Base-by-base conservation (phyloP, 2,329 filamentous ascomycete genomes). In the Zalaria obscura region DNA sequence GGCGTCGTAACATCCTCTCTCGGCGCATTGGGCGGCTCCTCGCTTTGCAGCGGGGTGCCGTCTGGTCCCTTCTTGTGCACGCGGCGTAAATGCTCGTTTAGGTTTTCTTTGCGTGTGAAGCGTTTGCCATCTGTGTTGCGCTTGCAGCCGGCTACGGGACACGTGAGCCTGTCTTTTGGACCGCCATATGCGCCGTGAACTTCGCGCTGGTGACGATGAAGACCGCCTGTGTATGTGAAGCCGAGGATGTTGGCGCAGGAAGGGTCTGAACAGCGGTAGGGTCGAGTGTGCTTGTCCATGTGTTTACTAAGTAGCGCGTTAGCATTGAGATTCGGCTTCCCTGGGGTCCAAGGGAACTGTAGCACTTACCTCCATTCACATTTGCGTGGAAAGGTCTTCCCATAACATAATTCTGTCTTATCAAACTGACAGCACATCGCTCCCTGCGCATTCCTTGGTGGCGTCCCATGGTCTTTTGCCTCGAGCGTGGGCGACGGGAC, bases 251-350 rank as follows among this genome's bases (percentile, higher is more conserved):
- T 94, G 54, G 89, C 85, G 61, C 89, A 95, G 32, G 82, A 83
- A n/a, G 76, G 72, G 35, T 81, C 78, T 25, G 68, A 71, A 61
- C 89, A 96, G 54, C 87, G 83, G 58, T 95, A 96, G 1, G 89
- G 89, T 8, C 89, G 75, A 52, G 94, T 87, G 59, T 96, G 89
- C 60, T 94, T 94, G 65, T 96, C 89, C 88, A 95, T 95, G 59
- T 96, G 89, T 66, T 96, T 95, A 58, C 86, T 93, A 49, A 46
- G 40, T 31, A 45, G 42, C 36, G 41, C 37, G 48, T 55, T 43
- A 55, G 50, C 40, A 48, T 42, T 40, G 27, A 33, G 36, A 37
- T 33, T 27, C 32, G 11, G 33, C 27, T 18, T 18, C 2, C 18
- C 2, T 44, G 33, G n/a, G 44, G 3, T 7, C 43, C n/a, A 27